These are phyloP conservation scores for Claviceps sp. DNA, from an alignment of 2,329 filamentous ascomycete species.

Conservation along the genomic window DNA sequence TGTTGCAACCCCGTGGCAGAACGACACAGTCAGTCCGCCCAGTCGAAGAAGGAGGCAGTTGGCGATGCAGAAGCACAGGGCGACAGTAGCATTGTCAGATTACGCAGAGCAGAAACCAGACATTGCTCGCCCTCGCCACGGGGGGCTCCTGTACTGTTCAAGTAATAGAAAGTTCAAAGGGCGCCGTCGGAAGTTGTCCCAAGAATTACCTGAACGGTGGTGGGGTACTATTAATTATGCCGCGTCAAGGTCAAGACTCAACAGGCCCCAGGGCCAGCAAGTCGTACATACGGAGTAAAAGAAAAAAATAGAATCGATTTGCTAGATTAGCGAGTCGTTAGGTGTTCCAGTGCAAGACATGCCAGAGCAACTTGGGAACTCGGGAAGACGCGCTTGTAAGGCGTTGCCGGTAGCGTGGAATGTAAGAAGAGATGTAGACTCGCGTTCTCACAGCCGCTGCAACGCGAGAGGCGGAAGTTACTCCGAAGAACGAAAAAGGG, in stretches of 20 bases:
- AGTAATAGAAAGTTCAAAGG: too few relatives aligned
- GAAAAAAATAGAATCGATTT: not conserved
- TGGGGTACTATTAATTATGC: not conserved
- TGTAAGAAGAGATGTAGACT: too few relatives aligned
- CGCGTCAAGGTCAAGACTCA: not conserved
- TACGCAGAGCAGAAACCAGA: constrained; percentile 3
- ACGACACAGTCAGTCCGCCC: not conserved
- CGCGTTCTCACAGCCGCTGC: too few relatives aligned
- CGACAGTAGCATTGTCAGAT: constrained; percentile 7
- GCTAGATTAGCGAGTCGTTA: not conserved
- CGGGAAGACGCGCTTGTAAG: too few relatives aligned
- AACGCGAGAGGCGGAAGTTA: too few relatives aligned
- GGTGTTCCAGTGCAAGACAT: too few relatives aligned
- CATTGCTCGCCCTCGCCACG: too few relatives aligned
- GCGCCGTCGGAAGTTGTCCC: not conserved
- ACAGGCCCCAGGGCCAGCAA: not conserved
- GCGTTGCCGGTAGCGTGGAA: too few relatives aligned
- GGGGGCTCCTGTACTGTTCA: too few relatives aligned
- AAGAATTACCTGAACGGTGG: not conserved
- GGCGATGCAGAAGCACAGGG: constrained; percentile 8
- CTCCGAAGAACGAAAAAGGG: too few relatives aligned
- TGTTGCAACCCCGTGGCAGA: not conserved
- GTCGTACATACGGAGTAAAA: not conserved
- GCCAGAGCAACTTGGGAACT: too few relatives aligned
- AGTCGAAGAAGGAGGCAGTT: not conserved